A percentile compares a stretch with the other conserved stretches of the same genome.
These are phyloP conservation scores for Lippia alba DNA, from an alignment of 305 asterid species.

Conservation along the genomic window DNA sequence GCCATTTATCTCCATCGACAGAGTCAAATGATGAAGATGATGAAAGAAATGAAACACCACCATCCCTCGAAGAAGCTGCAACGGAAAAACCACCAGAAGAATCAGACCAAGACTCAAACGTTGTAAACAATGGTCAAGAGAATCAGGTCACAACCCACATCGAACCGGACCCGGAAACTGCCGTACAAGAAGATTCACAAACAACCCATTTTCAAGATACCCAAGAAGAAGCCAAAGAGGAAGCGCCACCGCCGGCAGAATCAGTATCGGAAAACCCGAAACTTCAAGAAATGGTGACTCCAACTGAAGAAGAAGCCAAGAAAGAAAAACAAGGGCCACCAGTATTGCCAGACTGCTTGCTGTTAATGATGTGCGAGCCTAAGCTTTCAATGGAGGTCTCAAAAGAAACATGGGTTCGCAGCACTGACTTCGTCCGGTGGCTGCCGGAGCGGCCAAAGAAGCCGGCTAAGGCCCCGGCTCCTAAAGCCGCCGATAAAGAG, in stretches of 20 bases:
- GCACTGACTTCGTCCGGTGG: constrained; percentile 81
- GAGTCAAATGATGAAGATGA: constrained; percentile 38
- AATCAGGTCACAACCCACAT: constrained; percentile 7
- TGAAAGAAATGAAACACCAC: constrained; percentile 30
- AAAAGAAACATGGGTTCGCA: constrained; percentile 96
- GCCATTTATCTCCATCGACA: constrained; percentile 42
- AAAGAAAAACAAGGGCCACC: constrained; percentile 35
- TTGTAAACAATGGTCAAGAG: constrained; percentile 18
- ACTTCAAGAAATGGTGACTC: constrained; percentile 20
- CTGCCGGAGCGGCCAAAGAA: constrained; percentile 67
- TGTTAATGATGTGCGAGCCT: constrained; percentile 97
- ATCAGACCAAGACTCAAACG: constrained; percentile 14
- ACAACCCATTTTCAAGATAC: neutral
- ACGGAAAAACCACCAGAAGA: constrained; percentile 31
- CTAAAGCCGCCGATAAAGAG: constrained; percentile 24
- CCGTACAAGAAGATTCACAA: constrained; percentile 2
- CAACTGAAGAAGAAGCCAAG: constrained; percentile 18
- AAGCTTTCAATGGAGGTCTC: constrained; percentile 97
- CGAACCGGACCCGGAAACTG: constrained; percentile 18
- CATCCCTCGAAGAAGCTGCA: constrained; percentile 28
- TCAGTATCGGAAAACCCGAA: constrained; percentile 24
- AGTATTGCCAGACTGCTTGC: constrained; percentile 79
- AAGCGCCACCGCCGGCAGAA: neutral
- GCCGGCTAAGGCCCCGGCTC: constrained; percentile 35
- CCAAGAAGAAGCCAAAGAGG: constrained; percentile 26